Base-by-base conservation (phyloP, 1,284 basidiomycete species). In the Rhodotorula sp. region DNA sequence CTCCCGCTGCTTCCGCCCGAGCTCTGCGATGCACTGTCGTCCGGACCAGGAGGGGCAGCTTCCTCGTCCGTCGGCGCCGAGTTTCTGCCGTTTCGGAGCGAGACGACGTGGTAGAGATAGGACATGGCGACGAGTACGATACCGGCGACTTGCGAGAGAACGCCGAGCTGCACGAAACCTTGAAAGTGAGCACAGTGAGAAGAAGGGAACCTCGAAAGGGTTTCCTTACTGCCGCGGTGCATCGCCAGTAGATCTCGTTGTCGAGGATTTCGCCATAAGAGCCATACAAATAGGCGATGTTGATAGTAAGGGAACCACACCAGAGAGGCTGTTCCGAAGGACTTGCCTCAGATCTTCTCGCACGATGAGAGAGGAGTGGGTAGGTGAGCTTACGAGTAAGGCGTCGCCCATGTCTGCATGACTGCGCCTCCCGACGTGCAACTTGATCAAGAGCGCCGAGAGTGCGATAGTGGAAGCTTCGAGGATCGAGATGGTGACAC, bases 391-490 rank as follows among this genome's bases (percentile, higher is more conserved):
- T 24, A 60, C 64, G 10, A 18, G 1, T 6, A 46, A 22, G 14
- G 29, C 29, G 29, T 33, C 24, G 17, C 54, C 60, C 18, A 58
- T 24, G 48, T 62, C 66, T 2, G 8, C 8, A 24, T 46, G 66
- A 6, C 42, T 48, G 4, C 33, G 14, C 3, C 29, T 26, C 4
- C 66, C 66, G 33, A 62, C 18, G 54, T 58, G 60, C 14, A 57
- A 45, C 60, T 45, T 46, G 37, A 67, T 67, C 4, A 58, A 29
- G 15, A 30, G 48, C 4, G 37, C 29, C 10, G 49, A 10, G 29
- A 51, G 29, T 26, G 14, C 55, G 56, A 67, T 59, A 37, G n/a
- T 54, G 8, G 30, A 18, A 0, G 44, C 66, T n/a, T 67, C 66
- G 66, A 67, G 17, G 46, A 51, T 18, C 14, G 48, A 44, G 30